Conservation (phyloP, 2,329 filamentous ascomycete species). For the Aspergillus neoniger region DNA sequence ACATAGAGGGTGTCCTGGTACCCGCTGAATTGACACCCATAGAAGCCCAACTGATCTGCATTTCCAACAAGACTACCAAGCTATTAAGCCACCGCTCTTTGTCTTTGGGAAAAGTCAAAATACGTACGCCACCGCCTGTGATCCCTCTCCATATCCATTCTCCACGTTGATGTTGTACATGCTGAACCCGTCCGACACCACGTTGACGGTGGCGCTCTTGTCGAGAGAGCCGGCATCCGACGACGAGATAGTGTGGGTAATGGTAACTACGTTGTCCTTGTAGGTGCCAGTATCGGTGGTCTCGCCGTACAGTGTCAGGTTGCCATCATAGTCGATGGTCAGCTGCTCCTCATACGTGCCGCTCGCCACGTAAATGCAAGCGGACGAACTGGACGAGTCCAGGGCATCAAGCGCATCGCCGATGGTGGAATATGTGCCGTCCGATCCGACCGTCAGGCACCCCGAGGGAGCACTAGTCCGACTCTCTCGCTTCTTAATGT, state of each 20-base stretch:
- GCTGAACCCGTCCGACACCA: constrained; percentile 30
- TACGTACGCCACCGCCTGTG: constrained; percentile 37
- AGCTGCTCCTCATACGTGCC: constrained; percentile 39
- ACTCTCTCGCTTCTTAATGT: constrained; percentile 14
- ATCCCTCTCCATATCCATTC: constrained; percentile 38
- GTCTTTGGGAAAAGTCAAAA: too few species aligned
- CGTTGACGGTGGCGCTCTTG: constrained; percentile 35
- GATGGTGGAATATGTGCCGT: constrained; percentile 28
- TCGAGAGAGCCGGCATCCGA: constrained; percentile 32
- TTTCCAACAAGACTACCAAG: constrained; percentile 27
- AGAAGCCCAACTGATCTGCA: constrained; percentile 36
- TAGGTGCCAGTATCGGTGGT: constrained; percentile 32
- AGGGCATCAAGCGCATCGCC: constrained; percentile 30
- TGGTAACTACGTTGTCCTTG: constrained; percentile 34
- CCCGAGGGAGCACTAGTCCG: constrained; percentile 27
- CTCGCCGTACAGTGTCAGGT: constrained; percentile 35
- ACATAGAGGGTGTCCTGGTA: constrained; percentile 42
- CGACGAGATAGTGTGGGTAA: constrained; percentile 37
- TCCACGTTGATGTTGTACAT: constrained; percentile 41
- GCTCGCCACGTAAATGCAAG: constrained; percentile 37
- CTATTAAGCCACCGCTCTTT: too few species aligned
- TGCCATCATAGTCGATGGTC: constrained; percentile 30
- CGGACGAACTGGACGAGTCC: constrained; percentile 22
- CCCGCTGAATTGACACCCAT: constrained; percentile 36
- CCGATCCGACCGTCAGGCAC: constrained; percentile 28